Percentiles rank a stretch among this genome's conserved stretches.
Conservation (phyloP, 371 early-diverging fungal species). For the Mucor ambiguus region DNA sequence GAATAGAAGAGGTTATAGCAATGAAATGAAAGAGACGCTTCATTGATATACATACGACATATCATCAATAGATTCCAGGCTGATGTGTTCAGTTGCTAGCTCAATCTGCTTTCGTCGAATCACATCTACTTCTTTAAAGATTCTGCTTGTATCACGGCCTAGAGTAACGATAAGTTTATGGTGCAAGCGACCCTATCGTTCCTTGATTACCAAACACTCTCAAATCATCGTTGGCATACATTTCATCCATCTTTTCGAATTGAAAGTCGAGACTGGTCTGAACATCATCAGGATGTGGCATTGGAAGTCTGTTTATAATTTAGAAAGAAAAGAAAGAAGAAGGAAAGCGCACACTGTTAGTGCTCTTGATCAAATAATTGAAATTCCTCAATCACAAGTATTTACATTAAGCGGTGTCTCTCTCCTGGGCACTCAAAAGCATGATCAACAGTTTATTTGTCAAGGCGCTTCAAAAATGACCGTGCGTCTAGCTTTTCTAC, state of each 20-base stretch:
- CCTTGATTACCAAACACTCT: slow-evolving; percentile 20
- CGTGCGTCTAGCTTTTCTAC: too few relatives aligned
- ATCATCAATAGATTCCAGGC: slow-evolving; percentile 19
- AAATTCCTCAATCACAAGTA: not conserved
- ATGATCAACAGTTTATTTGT: not conserved
- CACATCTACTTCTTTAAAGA: slow-evolving; percentile 23
- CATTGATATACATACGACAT: slow-evolving; percentile 11
- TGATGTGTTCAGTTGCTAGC: slow-evolving; percentile 23
- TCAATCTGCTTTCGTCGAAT: slow-evolving; percentile 27
- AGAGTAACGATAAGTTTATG: not conserved
- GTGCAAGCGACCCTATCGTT: not conserved
- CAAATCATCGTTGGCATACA: slow-evolving; percentile 16
- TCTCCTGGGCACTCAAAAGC: not conserved
- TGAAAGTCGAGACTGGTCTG: slow-evolving; percentile 6
- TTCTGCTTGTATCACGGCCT: slow-evolving; percentile 20
- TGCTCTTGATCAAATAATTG: not conserved
- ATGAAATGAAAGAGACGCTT: not conserved
- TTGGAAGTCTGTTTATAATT: not conserved
- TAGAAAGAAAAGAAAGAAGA: not conserved
- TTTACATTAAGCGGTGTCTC: not conserved
- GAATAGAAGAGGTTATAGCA: not conserved
- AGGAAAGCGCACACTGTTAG: not conserved
- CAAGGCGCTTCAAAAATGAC: too few relatives aligned
- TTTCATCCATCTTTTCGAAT: slow-evolving; percentile 15
- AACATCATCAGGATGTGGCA: slow-evolving; percentile 9